Conservation (phyloP, 805 yeast genomes). For the Groenewaldozyma tartarivorans region DNA sequence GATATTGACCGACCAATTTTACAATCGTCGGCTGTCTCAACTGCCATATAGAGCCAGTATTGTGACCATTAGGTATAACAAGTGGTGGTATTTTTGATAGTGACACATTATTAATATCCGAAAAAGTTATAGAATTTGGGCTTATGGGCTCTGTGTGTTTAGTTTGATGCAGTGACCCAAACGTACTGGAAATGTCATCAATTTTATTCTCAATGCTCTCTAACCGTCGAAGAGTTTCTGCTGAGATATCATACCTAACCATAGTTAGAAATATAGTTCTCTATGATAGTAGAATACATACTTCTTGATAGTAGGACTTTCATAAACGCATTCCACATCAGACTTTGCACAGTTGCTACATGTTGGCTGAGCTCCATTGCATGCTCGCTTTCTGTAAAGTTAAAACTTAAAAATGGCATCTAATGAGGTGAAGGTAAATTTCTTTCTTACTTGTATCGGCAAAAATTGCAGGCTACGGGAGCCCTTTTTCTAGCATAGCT, state of each 20-base stretch:
- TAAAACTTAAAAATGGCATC: neutral
- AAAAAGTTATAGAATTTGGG: neutral
- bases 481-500: slow-evolving; percentile 7
- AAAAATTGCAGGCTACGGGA: slow-evolving; percentile 9
- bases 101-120: neutral
- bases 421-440: no score
- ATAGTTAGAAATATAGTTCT: neutral
- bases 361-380: slow-evolving; percentile 8
- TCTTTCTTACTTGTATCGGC: slow-evolving; percentile 8
- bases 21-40: slow-evolving; percentile 3
- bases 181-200: neutral
- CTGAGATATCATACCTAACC: neutral
- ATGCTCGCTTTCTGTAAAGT: slow-evolving; percentile 8
- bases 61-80: slow-evolving; percentile 8
- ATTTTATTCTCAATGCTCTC: neutral
- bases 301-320: slow-evolving; percentile 3
- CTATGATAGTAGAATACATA: neutral
- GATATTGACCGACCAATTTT: slow-evolving; percentile 6
- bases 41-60: slow-evolving; percentile 7
- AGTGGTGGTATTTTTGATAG: slow-evolving; percentile 5
- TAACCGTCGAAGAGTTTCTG: slow-evolving; percentile 2
- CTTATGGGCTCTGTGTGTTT: neutral
- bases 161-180: neutral
- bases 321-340: slow-evolving; percentile 8
- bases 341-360: slow-evolving; percentile 7